These are phyloP conservation scores for Aspergillus diversus DNA, from an alignment of 495 filamentous ascomycete species.

Conservation along the genomic window DNA sequence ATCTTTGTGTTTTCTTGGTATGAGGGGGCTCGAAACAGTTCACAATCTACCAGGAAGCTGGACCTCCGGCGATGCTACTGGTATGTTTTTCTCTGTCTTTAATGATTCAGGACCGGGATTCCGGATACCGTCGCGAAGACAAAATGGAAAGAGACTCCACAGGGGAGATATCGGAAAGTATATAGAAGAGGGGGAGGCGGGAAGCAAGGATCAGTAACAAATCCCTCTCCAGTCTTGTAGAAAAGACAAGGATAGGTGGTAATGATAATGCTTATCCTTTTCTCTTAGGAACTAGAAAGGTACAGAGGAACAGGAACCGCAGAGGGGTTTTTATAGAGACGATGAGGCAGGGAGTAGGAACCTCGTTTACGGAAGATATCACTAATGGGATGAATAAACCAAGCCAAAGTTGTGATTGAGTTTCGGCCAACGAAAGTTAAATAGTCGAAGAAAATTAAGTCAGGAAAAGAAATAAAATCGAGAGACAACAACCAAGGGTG, in stretches of 20 bases:
- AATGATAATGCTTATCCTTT: neutral
- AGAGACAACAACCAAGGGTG: neutral
- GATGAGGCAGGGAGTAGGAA: neutral
- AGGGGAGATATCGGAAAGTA: neutral
- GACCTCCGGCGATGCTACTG: slow-evolving; percentile 27
- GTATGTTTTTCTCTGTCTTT: slow-evolving; percentile 3
- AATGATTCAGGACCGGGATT: neutral
- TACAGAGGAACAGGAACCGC: neutral
- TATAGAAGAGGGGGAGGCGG: neutral
- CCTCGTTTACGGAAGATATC: neutral
- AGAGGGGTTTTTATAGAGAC: neutral
- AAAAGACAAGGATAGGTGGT: neutral
- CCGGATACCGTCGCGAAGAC: neutral
- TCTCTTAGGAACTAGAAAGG: neutral
- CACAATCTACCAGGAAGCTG: slow-evolving; percentile 29
- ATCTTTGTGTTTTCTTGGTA: neutral
- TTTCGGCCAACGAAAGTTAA: neutral
- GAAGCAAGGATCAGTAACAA: neutral
- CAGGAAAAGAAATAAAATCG: neutral
- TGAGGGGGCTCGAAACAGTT: slow-evolving; percentile 3
- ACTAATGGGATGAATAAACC: neutral
- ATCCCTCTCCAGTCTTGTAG: neutral
- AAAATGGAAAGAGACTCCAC: neutral
- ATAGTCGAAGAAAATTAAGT: neutral
- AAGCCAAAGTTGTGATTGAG: neutral